Evolutionary conservation across 1,284 basidiomycete species (phyloP).

Genomic region (Inonotus obliquus): DNA sequence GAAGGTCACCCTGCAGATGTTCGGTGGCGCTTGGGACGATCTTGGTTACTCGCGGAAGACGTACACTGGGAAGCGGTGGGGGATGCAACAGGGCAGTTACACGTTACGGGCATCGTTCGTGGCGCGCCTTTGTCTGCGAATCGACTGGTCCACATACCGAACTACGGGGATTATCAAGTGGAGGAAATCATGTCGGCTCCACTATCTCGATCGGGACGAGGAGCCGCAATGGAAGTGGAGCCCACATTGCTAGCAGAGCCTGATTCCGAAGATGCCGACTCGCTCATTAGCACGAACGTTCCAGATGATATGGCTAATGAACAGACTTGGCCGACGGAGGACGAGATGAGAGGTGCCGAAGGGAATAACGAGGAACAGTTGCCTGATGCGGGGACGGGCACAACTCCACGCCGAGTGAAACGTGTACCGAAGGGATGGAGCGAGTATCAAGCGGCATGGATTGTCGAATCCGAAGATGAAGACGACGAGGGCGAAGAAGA

Average conservation of each 20-base stretch:
- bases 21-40: conserved; percentile 78
- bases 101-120: conserved; percentile 81
- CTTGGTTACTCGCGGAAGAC: conserved; percentile 77
- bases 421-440: conserved; percentile 87
- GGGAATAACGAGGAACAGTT: conserved; percentile 35
- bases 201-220: conserved; percentile 37
- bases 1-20: conserved; percentile 77
- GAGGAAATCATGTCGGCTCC: conserved; percentile 64
- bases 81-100: conserved; percentile 43
- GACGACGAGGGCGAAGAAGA: conserved; percentile 41
- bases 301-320: conserved; percentile 90
- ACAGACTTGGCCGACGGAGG: conserved; percentile 98
- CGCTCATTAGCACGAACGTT: conserved; percentile 82
- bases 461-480: conserved; percentile 69
- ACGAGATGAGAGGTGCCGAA: conserved; percentile 70
- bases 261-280: conserved; percentile 73
- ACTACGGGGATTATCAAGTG: conserved; percentile 86
- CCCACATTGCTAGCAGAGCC: conserved; percentile 53
- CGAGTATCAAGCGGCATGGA: conserved; percentile 93
- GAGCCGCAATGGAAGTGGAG: conserved; percentile 59
- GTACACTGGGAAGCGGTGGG: conserved; percentile 37
- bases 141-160: conserved; percentile 84
- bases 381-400: conserved; percentile 62
- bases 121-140: conserved; percentile 80
- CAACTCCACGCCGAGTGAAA: conserved; percentile 71